Evolutionary conservation across 208 protist genomes (phyloP).

Genomic region (Trypanosoma melophagium): DNA sequence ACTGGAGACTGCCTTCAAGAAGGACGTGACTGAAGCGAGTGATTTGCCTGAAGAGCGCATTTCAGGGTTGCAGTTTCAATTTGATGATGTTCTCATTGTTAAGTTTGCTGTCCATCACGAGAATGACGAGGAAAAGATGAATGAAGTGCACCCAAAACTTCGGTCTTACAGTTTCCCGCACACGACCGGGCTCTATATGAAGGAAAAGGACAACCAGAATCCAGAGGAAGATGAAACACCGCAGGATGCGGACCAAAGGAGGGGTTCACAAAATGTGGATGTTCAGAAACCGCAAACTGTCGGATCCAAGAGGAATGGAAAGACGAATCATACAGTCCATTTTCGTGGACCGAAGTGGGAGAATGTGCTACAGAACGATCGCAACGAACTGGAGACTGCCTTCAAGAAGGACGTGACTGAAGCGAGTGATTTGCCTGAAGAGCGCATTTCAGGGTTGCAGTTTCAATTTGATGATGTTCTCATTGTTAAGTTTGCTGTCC

Average conservation of each 20-base stretch:
- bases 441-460: slow-evolving; percentile 35
- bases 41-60: slow-evolving; percentile 34
- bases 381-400: slow-evolving; percentile 22
- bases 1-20: slow-evolving; percentile 34
- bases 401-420: slow-evolving; percentile 47
- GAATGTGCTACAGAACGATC: slow-evolving; percentile 29
- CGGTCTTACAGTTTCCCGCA: slow-evolving; percentile 44
- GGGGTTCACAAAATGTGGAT: too few relatives aligned
- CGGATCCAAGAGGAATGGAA: slow-evolving; percentile 4
- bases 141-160: slow-evolving; percentile 38
- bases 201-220: not conserved
- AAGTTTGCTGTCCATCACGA: slow-evolving; percentile 21
- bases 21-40: slow-evolving; percentile 36
- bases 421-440: slow-evolving; percentile 24
- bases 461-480: slow-evolving; percentile 26
- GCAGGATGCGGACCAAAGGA: too few relatives aligned
- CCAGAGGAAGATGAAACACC: not conserved
- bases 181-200: slow-evolving; percentile 33
- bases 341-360: slow-evolving; percentile 52
- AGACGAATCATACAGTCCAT: slow-evolving; percentile 51
- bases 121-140: slow-evolving; percentile 27
- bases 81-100: not conserved
- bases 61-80: slow-evolving; percentile 33
- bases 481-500: slow-evolving; percentile 7
- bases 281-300: not conserved